Percentiles rank a stretch among this genome's conserved stretches.
These are phyloP conservation scores for Acanthamoeba lenticulata DNA, from an alignment of 208 protist species.

Conservation along the genomic window DNA sequence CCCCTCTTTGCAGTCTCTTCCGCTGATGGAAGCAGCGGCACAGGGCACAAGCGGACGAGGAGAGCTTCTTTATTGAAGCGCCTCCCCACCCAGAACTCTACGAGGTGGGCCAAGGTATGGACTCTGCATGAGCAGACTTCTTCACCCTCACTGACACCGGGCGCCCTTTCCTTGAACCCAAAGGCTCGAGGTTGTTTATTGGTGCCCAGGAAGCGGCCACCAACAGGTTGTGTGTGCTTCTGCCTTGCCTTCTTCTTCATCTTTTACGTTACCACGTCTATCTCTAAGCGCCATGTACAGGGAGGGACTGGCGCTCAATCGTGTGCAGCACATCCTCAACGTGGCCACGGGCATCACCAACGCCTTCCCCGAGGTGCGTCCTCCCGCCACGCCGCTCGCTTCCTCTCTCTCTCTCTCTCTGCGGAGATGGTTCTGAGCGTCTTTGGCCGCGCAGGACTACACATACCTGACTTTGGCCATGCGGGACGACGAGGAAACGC, in stretches of 20 bases:
- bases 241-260: not conserved
- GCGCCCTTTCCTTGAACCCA: no score
- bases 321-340: conserved; percentile 34
- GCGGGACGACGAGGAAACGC: not conserved
- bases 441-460: not conserved
- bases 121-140: not conserved
- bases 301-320: not conserved
- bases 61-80: conserved; percentile 40
- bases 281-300: not conserved
- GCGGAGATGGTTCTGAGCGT: not conserved
- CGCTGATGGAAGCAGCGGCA: no score
- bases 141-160: not conserved
- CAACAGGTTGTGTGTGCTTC: not conserved
- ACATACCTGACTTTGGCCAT: not conserved
- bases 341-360: conserved; percentile 38
- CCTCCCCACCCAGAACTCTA: conserved; percentile 42
- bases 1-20: not conserved
- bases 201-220: conserved; percentile 44
- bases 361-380: not conserved
- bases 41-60: not conserved
- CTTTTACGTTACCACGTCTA: no score
- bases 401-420: not conserved
- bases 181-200: not conserved
- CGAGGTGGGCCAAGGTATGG: not conserved
- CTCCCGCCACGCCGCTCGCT: not conserved